Evolutionary conservation across 805 yeast species (phyloP).

Genomic region (Starmera pachycereana): DNA sequence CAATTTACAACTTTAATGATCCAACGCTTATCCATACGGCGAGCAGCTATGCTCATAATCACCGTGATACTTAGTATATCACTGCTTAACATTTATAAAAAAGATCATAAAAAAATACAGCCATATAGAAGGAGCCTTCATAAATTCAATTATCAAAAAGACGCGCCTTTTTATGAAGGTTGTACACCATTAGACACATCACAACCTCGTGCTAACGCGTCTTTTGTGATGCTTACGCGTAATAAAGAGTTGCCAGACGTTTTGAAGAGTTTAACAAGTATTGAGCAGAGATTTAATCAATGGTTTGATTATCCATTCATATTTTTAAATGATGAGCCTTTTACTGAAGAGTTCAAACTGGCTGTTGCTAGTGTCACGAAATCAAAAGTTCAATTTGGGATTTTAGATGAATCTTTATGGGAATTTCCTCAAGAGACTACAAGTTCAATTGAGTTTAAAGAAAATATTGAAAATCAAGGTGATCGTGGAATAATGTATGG

Average conservation of each 20-base stretch:
- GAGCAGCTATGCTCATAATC: too few species aligned
- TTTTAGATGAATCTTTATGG: conserved; percentile 54
- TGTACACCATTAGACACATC: conserved; percentile 30
- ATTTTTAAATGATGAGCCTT: conserved; percentile 73
- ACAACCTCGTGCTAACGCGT: conserved; percentile 61
- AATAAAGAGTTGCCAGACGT: conserved; percentile 78
- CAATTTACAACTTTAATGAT: too few species aligned
- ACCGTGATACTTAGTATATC: too few species aligned
- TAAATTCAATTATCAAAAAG: conserved; percentile 17
- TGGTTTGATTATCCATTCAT: conserved; percentile 94
- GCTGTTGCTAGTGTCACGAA: conserved; percentile 42
- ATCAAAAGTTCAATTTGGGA: conserved; percentile 64
- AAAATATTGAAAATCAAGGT: conserved; percentile 62
- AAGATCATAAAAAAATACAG: too few species aligned
- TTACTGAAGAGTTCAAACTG: conserved; percentile 50
- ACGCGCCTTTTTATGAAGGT: conserved; percentile 43
- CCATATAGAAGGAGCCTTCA: not conserved
- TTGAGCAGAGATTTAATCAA: conserved; percentile 86
- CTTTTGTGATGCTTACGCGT: conserved; percentile 74
- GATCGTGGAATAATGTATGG: conserved; percentile 84
- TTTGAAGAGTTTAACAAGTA: conserved; percentile 52
- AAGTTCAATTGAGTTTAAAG: conserved; percentile 27
- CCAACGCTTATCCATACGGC: too few species aligned
- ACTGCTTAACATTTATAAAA: too few species aligned
- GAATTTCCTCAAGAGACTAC: conserved; percentile 38